These are phyloP conservation scores for Erysiphe neolycopersici DNA, from an alignment of 2,329 filamentous ascomycete species.

Conservation along the genomic window DNA sequence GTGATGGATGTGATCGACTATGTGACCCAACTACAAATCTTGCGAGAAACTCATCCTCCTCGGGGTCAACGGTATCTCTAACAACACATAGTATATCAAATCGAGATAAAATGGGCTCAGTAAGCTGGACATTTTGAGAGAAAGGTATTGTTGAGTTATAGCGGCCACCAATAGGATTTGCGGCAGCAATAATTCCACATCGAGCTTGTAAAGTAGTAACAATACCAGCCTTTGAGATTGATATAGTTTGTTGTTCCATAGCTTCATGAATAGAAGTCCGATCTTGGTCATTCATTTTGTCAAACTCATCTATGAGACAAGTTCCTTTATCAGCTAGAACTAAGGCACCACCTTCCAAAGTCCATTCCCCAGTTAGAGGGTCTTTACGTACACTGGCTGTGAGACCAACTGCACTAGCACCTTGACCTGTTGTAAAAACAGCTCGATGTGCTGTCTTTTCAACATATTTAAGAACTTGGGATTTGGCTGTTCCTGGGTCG, in stretches of 20 bases:
- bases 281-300: constrained; percentile 99
- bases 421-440: constrained; percentile 92
- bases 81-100: constrained; percentile 96
- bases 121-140: constrained; percentile 85
- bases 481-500: constrained; percentile 94
- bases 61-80: constrained; percentile 77
- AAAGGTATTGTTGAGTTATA: constrained; percentile 96
- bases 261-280: constrained; percentile 96
- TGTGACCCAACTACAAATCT: constrained; percentile 90
- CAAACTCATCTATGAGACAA: constrained; percentile 93
- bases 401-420: constrained; percentile 88
- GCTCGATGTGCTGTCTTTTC: constrained; percentile 93
- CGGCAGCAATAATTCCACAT: constrained; percentile 86
- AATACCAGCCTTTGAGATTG: constrained; percentile 94
- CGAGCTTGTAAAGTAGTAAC: constrained; percentile 90
- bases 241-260: constrained; percentile 99
- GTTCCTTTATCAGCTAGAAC: constrained; percentile 88
- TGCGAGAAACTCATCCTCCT: constrained; percentile 75
- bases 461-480: constrained; percentile 88
- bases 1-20: constrained; percentile 49
- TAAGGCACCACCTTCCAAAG: constrained; percentile 78
- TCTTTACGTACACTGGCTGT: constrained; percentile 91
- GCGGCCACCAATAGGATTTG: constrained; percentile 84
- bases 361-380: constrained; percentile 91
- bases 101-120: constrained; percentile 88